A percentile compares a stretch with the other conserved stretches of the same genome.
Conservation (phyloP, 2,329 filamentous ascomycete genomes). For the Talaromyces sp. region DNA sequence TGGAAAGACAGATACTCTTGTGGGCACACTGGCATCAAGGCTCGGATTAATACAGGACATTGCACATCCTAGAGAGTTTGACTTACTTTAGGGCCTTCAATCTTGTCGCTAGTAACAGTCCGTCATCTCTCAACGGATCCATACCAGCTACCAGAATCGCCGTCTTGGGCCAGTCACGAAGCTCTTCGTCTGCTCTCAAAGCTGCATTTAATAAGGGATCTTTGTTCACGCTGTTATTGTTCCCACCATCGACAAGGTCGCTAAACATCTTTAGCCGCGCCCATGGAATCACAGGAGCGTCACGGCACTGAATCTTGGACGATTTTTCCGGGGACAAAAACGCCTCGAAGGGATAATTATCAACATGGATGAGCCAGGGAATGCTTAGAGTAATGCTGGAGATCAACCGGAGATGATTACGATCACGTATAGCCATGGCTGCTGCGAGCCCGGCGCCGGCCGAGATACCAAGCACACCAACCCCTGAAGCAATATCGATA, state of each 20-base stretch:
- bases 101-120: constrained; percentile 1
- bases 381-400: neutral
- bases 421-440: neutral
- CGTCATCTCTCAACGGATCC: constrained; percentile 11
- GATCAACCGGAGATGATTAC: neutral
- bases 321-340: neutral
- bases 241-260: neutral
- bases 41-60: neutral
- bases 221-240: neutral
- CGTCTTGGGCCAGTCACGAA: neutral
- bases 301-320: neutral
- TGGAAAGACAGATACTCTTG: constrained; percentile 3
- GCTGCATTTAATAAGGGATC: neutral
- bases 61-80: neutral
- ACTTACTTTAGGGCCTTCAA: neutral
- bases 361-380: neutral
- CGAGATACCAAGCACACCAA: neutral
- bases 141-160: constrained; percentile 8
- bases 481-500: neutral
- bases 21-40: neutral
- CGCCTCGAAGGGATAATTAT: neutral
- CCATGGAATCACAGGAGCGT: constrained; percentile 9
- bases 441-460: neutral
- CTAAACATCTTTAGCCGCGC: constrained; percentile 9
- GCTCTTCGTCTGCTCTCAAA: neutral